These are phyloP conservation scores for Kurtzmaniella quercitrusa DNA, from an alignment of 1,139 yeast species.

Conservation along the genomic window DNA sequence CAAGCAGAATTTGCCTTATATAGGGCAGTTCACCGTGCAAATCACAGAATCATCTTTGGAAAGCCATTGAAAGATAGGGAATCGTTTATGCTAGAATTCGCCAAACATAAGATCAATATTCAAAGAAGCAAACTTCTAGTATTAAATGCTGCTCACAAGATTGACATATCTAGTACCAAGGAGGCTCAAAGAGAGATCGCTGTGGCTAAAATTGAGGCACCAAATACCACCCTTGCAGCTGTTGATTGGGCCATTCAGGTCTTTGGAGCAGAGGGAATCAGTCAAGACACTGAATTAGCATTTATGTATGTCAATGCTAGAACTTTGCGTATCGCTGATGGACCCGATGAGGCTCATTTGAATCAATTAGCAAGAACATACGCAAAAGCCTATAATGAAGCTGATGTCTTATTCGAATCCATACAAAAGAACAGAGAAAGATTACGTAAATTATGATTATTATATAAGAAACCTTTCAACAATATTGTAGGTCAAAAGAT, in stretches of 20 bases:
- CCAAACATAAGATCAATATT: constrained; percentile 56
- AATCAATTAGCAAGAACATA: constrained; percentile 54
- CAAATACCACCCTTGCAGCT: constrained; percentile 50
- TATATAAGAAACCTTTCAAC: not conserved
- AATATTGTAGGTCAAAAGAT: too few species aligned
- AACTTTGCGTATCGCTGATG: constrained; percentile 67
- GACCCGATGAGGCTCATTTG: constrained; percentile 73
- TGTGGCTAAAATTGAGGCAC: constrained; percentile 67
- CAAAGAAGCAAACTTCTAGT: constrained; percentile 57
- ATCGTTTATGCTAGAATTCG: constrained; percentile 46
- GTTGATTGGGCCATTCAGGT: constrained; percentile 69
- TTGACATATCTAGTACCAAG: constrained; percentile 56
- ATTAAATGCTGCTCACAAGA: constrained; percentile 62
- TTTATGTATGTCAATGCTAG: constrained; percentile 53
- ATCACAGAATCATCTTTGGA: constrained; percentile 55
- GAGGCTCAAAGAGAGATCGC: constrained; percentile 58
- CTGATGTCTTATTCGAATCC: constrained; percentile 31
- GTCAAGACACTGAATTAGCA: constrained; percentile 62
- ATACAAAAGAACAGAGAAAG: constrained; percentile 18
- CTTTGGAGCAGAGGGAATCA: constrained; percentile 67
- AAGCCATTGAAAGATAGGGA: constrained; percentile 52
- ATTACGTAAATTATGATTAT: constrained; percentile 25
- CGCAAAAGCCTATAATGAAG: constrained; percentile 28
- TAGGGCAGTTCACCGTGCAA: constrained; percentile 53
- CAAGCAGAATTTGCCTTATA: constrained; percentile 60